These are phyloP conservation scores for Wickerhamiella spandovensis DNA, from an alignment of 805 yeast genomes.

Conservation along the genomic window DNA sequence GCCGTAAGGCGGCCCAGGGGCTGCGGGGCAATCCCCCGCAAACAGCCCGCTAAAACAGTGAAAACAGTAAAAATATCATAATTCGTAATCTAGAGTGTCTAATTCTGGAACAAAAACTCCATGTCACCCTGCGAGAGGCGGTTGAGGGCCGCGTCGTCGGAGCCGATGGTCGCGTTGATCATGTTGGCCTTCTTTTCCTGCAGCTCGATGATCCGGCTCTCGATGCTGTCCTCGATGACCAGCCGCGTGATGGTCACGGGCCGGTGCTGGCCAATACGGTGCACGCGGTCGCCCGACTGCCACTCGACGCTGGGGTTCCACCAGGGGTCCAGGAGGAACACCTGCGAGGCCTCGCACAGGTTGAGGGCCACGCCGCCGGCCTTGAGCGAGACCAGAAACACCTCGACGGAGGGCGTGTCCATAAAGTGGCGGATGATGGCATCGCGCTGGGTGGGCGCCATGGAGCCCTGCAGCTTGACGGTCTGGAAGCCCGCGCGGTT, in stretches of 20 bases:
- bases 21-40: too few relatives aligned
- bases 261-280: conserved; percentile 89
- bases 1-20: too few relatives aligned
- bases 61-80: too few relatives aligned
- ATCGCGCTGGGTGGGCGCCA: conserved; percentile 94
- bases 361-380: conserved; percentile 99
- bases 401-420: conserved; percentile 87
- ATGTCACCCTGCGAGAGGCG: conserved; percentile 85
- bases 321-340: conserved; percentile 94
- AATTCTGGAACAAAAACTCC: conserved; percentile 86
- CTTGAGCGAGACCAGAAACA: conserved; percentile 83
- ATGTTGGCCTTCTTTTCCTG: conserved; percentile 97
- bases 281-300: conserved; percentile 97
- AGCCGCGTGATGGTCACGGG: conserved; percentile 88
- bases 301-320: conserved; percentile 99
- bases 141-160: conserved; percentile 82
- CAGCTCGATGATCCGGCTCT: conserved; percentile 84
- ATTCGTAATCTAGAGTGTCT: not conserved
- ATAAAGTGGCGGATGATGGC: conserved; percentile 80
- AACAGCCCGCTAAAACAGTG: too few relatives aligned
- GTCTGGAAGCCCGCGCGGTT: conserved; percentile 91
- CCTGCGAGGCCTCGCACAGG: conserved; percentile 93
- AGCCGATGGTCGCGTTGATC: conserved; percentile 93
- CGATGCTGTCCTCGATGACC: conserved; percentile 93
- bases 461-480: conserved; percentile 87